Evolutionary conservation across 1,284 basidiomycete species (phyloP).

Genomic region (Ustilago crameri): DNA sequence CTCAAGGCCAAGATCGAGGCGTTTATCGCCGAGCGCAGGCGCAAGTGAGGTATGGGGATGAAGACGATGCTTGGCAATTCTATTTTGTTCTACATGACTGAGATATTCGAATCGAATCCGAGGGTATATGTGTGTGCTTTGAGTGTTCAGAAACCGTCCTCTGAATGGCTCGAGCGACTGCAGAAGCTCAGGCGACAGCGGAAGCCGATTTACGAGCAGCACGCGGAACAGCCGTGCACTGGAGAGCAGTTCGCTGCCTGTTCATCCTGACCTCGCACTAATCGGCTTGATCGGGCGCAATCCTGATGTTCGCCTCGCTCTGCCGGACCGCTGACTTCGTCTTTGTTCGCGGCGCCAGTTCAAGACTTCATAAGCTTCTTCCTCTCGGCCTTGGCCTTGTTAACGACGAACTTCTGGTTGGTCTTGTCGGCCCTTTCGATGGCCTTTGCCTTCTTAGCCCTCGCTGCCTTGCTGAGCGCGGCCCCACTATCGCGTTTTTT

Average conservation of each 20-base stretch:
- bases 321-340: no score
- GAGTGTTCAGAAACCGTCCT: no score
- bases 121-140: not conserved
- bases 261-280: no score
- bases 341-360: not conserved
- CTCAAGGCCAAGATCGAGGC: constrained; percentile 59
- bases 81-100: not conserved
- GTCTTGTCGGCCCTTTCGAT: constrained; percentile 50
- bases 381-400: constrained; percentile 32
- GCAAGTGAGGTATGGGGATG: constrained; percentile 1
- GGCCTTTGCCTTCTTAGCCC: constrained; percentile 39
- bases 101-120: not conserved
- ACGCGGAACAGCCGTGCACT: no score
- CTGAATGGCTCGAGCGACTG: no score
- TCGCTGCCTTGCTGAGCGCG: constrained; percentile 18
- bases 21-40: constrained; percentile 53
- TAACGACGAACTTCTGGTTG: constrained; percentile 29
- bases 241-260: no score
- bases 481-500: constrained; percentile 11
- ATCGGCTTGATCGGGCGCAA: no score
- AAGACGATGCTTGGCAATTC: not conserved
- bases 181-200: no score
- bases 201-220: no score
- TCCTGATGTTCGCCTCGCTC: no score
- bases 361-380: constrained; percentile 50